Conservation (phyloP, 176 grass and related monocot species). For the Ensete ventricosum region DNA sequence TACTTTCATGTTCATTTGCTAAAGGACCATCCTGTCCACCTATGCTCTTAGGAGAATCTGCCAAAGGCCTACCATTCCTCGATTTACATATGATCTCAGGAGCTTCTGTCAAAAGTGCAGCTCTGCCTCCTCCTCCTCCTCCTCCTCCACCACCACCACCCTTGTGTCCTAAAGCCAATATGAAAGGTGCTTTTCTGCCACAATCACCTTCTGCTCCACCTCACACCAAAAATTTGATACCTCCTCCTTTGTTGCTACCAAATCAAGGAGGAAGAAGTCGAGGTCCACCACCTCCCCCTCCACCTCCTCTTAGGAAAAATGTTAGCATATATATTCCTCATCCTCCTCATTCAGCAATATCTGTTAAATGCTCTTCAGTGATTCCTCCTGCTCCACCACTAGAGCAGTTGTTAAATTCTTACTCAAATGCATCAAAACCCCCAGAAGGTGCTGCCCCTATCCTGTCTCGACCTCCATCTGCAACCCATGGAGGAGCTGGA, state of each 20-base stretch:
- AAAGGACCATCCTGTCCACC: too few relatives aligned
- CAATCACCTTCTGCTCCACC: slow-evolving; percentile 24
- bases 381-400: background rate
- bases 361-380: background rate
- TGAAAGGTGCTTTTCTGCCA: background rate
- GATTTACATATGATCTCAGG: too few relatives aligned
- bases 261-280: background rate
- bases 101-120: too few relatives aligned
- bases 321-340: background rate
- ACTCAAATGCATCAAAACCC: too few relatives aligned
- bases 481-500: slow-evolving; percentile 43
- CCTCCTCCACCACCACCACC: slow-evolving; percentile 23
- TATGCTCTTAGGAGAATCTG: too few relatives aligned
- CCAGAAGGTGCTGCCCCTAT: too few relatives aligned
- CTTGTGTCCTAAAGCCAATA: background rate
- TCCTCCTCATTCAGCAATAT: background rate
- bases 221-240: background rate
- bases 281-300: slow-evolving; percentile 27
- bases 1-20: too few relatives aligned
- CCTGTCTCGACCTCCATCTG: slow-evolving; percentile 37
- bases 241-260: slow-evolving; percentile 13
- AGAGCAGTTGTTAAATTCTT: too few relatives aligned
- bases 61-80: too few relatives aligned
- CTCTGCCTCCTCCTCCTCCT: slow-evolving; percentile 23
- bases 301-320: slow-evolving; percentile 5